A percentile compares a stretch with the other conserved stretches of the same genome.
Conservation (phyloP, 208 protist species). For the Leishmania turanica region DNA sequence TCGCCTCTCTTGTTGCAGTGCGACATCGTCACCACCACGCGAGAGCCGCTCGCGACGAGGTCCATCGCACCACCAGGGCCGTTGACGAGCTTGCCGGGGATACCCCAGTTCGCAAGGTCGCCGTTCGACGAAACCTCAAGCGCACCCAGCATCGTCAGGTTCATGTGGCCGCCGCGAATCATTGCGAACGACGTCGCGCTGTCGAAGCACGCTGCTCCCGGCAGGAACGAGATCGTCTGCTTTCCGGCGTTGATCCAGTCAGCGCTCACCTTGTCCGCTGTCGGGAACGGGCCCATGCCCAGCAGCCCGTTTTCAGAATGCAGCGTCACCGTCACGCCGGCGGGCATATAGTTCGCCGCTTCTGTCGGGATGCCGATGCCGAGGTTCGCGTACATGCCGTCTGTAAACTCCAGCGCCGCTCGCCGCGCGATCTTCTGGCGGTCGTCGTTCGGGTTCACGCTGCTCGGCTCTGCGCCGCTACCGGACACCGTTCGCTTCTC, state of each 20-base stretch:
- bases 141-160: slow-evolving; percentile 97
- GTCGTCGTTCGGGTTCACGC: slow-evolving; percentile 36
- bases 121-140: slow-evolving; percentile 94
- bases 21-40: slow-evolving; percentile 97
- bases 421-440: slow-evolving; percentile 93
- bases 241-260: slow-evolving; percentile 98
- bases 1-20: slow-evolving; percentile 95
- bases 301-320: slow-evolving; percentile 94
- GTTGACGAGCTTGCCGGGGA: slow-evolving; percentile 98
- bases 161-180: slow-evolving; percentile 97
- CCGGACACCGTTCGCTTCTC: slow-evolving; percentile 53
- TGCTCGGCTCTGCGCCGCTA: slow-evolving; percentile 40
- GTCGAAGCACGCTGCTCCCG: slow-evolving; percentile 94
- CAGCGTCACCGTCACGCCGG: slow-evolving; percentile 86
- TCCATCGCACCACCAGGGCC: slow-evolving; percentile 98
- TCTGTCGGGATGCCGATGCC: slow-evolving; percentile 98
- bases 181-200: slow-evolving; percentile 95
- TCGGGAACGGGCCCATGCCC: slow-evolving; percentile 94
- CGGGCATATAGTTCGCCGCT: slow-evolving; percentile 90
- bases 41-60: slow-evolving; percentile 90
- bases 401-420: slow-evolving; percentile 94
- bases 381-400: slow-evolving; percentile 97
- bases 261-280: slow-evolving; percentile 81
- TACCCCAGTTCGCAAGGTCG: slow-evolving; percentile 98
- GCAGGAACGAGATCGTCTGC: slow-evolving; percentile 96